Evolutionary conservation across 208 protist genomes (phyloP), one percentile per base, ranked within the genome.

Genomic region (Borovskyia barvae): DNA sequence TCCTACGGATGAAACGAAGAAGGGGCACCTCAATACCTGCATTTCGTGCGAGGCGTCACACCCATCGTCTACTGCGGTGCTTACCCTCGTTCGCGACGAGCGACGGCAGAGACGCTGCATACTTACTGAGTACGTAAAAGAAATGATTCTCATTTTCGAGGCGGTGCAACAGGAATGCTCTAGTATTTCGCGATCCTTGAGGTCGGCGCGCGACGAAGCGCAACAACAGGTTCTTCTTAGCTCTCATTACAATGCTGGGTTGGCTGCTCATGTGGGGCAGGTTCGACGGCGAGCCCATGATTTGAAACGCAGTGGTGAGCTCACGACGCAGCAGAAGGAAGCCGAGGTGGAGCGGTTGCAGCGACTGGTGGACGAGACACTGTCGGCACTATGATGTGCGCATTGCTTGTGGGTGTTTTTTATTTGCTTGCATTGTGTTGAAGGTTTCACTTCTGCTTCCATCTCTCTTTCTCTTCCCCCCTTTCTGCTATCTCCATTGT

Each of bases 281-380:
- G 32, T 69, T 0, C 53, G 40, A 7, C 46, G 62, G 53, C 56
- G 68, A 24, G 43, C 39, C 22, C 57, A n/a, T 12, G 52, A 63
- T 14, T 20, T 42, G 28, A 24, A 43, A 40, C 35, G 39, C 15
- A 58, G 55, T 1, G 61, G 60, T 0, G 55, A 43, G 33, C 46
- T 42, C 24, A 25, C 26, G 1, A 3, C 45, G 36, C 29, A 45
- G 41, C 32, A 20, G 15, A 58, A 52, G 29, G 52, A 71, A 4
- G 35, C 70, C 1, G 45, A 76, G 49, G 79, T 82, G 51, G 67
- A 58, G 25, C 29, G 48, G 29, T 57, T 86, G 25, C 72, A 78
- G 30, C 66, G 68, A 45, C 59, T 60, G 15, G 73, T 78, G 0
- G 66, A 82, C 1, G 51, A 66, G 29, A 59, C 73, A n/a, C 42